phyloP scores from a whole-genome alignment of 202 grass and related monocot genomes.

The Carex arenaria region DNA sequence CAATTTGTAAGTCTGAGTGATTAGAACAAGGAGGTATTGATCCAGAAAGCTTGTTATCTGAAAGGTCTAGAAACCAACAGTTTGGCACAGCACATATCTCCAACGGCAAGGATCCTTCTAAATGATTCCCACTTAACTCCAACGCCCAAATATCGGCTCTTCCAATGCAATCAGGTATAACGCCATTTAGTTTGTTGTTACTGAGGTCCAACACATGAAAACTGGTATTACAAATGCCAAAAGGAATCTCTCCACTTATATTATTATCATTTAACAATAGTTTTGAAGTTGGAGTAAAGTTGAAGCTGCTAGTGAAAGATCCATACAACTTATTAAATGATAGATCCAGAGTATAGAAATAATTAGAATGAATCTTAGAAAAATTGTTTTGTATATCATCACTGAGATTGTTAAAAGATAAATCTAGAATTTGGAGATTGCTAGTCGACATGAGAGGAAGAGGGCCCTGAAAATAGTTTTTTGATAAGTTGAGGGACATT shows the following conservation, averaged over 20 bases:
- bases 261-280: constrained; percentile 10
- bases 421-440: neutral
- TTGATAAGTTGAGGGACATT: neutral
- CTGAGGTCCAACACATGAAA: neutral
- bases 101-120: constrained; percentile 2
- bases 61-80: neutral
- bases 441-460: neutral
- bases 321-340: constrained; percentile 8
- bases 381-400: neutral
- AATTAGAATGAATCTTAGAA: neutral
- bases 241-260: constrained; percentile 19
- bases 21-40: neutral
- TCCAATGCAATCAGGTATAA: constrained; percentile 3
- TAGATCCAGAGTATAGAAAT: too few relatives aligned
- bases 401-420: constrained; percentile 25
- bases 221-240: neutral
- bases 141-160: neutral
- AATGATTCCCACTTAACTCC: constrained; percentile 23
- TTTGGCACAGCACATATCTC: accelerated
- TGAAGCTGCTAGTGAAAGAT: neutral
- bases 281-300: neutral
- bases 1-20: neutral
- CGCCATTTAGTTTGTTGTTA: constrained; percentile 10
- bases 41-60: constrained; percentile 26
- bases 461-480: neutral